Base-by-base conservation (phyloP, 2,329 filamentous ascomycete genomes). In the Aspergillus floridensis region DNA sequence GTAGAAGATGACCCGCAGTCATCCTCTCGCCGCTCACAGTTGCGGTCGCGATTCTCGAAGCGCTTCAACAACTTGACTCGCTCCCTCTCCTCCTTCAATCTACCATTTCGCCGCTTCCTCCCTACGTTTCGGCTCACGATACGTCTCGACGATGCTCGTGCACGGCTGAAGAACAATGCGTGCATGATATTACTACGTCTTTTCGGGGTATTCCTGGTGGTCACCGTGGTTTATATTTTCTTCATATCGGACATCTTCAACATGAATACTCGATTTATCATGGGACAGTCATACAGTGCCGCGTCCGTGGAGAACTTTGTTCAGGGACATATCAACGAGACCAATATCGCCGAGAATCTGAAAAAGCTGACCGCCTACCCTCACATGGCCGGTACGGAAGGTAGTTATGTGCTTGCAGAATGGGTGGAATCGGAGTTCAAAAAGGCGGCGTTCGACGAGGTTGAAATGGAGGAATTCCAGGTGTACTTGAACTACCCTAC, bases 401-500 rank as follows among this genome's bases (percentile, higher is more conserved):
- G 95, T 51, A 93, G 96, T 77, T 92, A 89, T 68, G 90, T 89
- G 49, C 82, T 96, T 57, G 93, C 91, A 7, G 85, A 91, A 78
- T 96, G 93, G 80, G 86, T 97, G 57, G 84, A 93, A 74, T 87
- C 86, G 68, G 84, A 89, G 73, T 96, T 97, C 75, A 78, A 80
- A 65, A 83, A 82, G 53, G 87, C 88, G 49, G 84, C 86, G 4
- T 82, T 99, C 70, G 92, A 96, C 67, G 82, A 88, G 59, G 87
- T 96, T 26, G 79, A 81, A 53, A 82, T 92, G 69, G 89, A 96
- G 68, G 86, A 92, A 71, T 96, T 91, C 74, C 84, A 89, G 68
- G 93, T 96, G 16, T 98, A 97, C 72, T 80, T 98, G 69, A 98
- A 98, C 75, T 99, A 96, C 73, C 92, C 95, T 0, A 89, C 82